These are phyloP conservation scores for Neurospora sp. DNA, from an alignment of 2,329 filamentous ascomycete species.

Conservation along the genomic window DNA sequence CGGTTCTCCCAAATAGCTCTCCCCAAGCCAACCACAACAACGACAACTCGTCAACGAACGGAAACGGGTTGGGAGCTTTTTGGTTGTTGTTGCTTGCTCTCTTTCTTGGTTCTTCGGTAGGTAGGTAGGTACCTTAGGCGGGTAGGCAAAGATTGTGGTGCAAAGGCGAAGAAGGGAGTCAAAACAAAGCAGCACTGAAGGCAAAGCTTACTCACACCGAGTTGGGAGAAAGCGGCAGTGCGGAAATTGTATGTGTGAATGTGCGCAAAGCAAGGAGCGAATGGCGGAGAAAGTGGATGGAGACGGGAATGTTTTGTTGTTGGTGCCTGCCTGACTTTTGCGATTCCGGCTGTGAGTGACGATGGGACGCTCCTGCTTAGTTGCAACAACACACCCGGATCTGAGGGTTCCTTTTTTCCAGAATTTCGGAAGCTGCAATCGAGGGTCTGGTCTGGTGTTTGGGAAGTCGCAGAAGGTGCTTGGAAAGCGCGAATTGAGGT, in stretches of 20 bases:
- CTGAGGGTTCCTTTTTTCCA: neutral
- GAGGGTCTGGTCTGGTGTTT: neutral
- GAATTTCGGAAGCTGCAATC: neutral
- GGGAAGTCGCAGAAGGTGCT: neutral
- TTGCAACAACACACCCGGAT: neutral
- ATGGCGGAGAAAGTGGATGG: neutral
- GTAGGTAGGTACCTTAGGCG: neutral
- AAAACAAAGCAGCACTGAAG: neutral
- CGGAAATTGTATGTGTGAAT: neutral
- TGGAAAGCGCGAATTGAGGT: neutral
- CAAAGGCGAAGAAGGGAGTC: neutral
- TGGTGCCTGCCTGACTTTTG: neutral
- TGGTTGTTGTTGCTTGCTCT: neutral
- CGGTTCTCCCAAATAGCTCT: neutral
- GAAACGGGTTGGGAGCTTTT: neutral
- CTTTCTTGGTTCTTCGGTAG: neutral
- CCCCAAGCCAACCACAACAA: neutral
- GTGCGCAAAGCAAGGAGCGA: neutral
- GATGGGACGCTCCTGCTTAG: neutral
- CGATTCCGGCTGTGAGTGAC: neutral
- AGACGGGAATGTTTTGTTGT: neutral
- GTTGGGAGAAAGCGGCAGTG: neutral
- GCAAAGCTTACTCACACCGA: neutral
- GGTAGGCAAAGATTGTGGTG: neutral
- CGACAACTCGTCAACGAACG: neutral